phyloP scores from a whole-genome alignment of 768 basidiomycete species.

The Gelatoporia subvermispora region DNA sequence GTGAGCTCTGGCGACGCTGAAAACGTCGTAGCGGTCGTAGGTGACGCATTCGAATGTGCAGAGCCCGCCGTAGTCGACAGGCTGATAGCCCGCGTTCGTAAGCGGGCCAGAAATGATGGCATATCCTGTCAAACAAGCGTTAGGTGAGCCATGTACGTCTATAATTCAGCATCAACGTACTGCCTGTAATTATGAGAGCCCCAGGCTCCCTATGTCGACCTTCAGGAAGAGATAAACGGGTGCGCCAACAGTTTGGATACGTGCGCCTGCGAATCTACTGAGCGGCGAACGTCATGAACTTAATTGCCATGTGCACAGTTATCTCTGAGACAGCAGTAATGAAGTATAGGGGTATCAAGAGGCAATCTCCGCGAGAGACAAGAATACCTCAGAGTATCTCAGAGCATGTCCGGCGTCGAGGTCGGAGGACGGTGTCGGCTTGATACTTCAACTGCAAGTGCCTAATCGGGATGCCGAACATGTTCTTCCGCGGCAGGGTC shows the following conservation, averaged over 20 bases:
- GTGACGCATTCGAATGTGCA: not conserved
- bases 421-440: not conserved
- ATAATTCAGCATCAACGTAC: no score
- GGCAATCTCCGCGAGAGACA: no score
- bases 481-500: no score
- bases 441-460: slow-evolving; percentile 3
- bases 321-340: no score
- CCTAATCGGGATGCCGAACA: slow-evolving; percentile 1
- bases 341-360: no score
- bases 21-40: not conserved
- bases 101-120: slow-evolving; percentile 22
- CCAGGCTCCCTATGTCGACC: no score
- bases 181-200: no score
- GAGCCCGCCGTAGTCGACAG: slow-evolving; percentile 1
- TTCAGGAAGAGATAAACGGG: no score
- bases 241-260: no score
- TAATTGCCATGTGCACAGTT: no score
- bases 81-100: slow-evolving; percentile 18
- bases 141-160: no score
- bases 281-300: slow-evolving; percentile 1
- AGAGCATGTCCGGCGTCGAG: not conserved
- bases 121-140: slow-evolving; percentile 3
- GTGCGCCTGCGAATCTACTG: not conserved
- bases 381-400: not conserved
- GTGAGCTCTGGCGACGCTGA: not conserved